phyloP scores from a whole-genome alignment of 2,329 filamentous ascomycete species.

The Fusarium napiforme region DNA sequence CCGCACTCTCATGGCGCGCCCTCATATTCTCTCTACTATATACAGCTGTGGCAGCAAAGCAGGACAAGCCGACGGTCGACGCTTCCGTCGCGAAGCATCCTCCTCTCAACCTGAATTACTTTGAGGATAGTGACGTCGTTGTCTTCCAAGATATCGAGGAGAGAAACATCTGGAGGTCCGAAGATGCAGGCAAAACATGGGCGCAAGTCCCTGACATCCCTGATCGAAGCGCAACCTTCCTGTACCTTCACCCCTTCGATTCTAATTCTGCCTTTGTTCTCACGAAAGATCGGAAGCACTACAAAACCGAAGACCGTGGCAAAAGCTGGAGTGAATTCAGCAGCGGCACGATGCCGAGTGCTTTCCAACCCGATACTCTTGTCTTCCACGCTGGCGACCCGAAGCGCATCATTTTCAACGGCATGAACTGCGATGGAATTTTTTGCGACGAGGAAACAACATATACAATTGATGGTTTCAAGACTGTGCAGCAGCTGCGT shows the following conservation, averaged over 20 bases:
- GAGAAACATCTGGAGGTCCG: slow-evolving; percentile 78
- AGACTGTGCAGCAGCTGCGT: slow-evolving; percentile 72
- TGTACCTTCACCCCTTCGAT: slow-evolving; percentile 84
- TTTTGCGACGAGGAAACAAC: slow-evolving; percentile 71
- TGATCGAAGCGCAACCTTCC: slow-evolving; percentile 68
- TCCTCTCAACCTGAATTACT: slow-evolving; percentile 83
- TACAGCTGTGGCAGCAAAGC: slow-evolving; percentile 62
- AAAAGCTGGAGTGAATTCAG: slow-evolving; percentile 82
- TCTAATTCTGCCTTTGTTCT: slow-evolving; percentile 82
- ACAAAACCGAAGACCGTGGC: slow-evolving; percentile 84
- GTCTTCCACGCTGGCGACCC: slow-evolving; percentile 86
- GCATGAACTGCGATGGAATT: slow-evolving; percentile 72
- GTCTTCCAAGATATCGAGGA: slow-evolving; percentile 76
- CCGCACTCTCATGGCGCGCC: slow-evolving; percentile 59
- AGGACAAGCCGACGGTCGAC: slow-evolving; percentile 74
- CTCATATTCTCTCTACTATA: slow-evolving; percentile 62
- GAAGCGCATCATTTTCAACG: slow-evolving; percentile 86
- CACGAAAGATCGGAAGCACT: slow-evolving; percentile 76
- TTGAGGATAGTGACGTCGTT: slow-evolving; percentile 86
- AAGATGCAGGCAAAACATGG: slow-evolving; percentile 85
- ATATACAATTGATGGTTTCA: slow-evolving; percentile 90
- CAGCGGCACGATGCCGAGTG: slow-evolving; percentile 67
- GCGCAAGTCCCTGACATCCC: slow-evolving; percentile 71
- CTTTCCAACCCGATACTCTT: slow-evolving; percentile 64
- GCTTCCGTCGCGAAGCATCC: slow-evolving; percentile 72